A percentile compares a stretch with the other conserved stretches of the same genome.
Evolutionary conservation across 2,329 filamentous ascomycete genomes (phyloP).

Genomic region (Xenoacremonium recifei): DNA sequence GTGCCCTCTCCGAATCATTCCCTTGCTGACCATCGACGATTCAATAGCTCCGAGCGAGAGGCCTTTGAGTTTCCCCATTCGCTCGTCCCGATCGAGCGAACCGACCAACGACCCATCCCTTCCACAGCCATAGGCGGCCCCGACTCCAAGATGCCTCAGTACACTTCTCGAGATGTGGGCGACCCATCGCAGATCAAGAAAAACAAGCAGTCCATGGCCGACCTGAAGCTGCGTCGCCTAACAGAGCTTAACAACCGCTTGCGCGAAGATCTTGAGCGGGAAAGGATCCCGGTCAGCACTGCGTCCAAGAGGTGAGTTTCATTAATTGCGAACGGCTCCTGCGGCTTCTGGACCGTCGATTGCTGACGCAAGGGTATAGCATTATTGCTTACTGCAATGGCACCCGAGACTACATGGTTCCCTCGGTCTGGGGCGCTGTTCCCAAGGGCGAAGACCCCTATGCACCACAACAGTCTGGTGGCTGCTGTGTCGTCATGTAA

Average conservation of each 20-base stretch:
- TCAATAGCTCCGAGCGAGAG: slow-evolving; percentile 16
- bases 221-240: slow-evolving; percentile 92
- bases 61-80: not conserved
- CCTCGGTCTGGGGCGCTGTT: slow-evolving; percentile 91
- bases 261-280: slow-evolving; percentile 92
- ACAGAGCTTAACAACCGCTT: slow-evolving; percentile 96
- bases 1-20: slow-evolving; percentile 3
- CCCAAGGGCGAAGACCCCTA: slow-evolving; percentile 98
- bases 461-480: slow-evolving; percentile 86
- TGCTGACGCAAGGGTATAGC: slow-evolving; percentile 46
- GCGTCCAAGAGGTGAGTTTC: slow-evolving; percentile 75
- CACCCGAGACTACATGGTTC: slow-evolving; percentile 98
- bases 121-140: slow-evolving; percentile 12
- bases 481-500: slow-evolving; percentile 96
- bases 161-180: slow-evolving; percentile 65
- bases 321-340: slow-evolving; percentile 2
- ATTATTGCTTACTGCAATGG: slow-evolving; percentile 98
- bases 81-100: slow-evolving; percentile 13
- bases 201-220: slow-evolving; percentile 99
- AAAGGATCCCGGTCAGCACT: slow-evolving; percentile 93
- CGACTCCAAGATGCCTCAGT: slow-evolving; percentile 57
- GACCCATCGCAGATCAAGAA: slow-evolving; percentile 72
- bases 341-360: not conserved
- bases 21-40: slow-evolving; percentile 15
- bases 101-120: slow-evolving; percentile 10